Evolutionary conservation across 495 filamentous ascomycete genomes (phyloP), one percentile per base, ranked within the genome.

Genomic region (Hypoxylon cercidicola): DNA sequence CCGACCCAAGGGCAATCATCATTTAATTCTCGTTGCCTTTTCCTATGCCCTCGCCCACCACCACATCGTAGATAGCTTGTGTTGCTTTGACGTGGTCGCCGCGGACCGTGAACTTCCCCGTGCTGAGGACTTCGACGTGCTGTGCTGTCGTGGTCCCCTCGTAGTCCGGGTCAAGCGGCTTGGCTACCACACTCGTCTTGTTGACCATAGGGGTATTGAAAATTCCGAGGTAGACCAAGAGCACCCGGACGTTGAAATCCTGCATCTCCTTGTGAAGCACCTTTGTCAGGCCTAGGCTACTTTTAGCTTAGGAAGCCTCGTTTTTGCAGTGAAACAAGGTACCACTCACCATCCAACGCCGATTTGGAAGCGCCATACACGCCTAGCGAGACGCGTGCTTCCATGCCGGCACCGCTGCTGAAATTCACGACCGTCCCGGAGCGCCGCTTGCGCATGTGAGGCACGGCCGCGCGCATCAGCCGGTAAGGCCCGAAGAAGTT

Each of bases 401-500:
- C 77, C 16, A 83, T 23, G 0, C 70, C 73, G 8, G 82, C 79
- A 0, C 74, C 79, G 30, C 73, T 79, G 49, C 74, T 78, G 11
- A 84, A 70, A 53, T 82, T 83, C 1, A 82, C 75, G 20, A 83
- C 75, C 25, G 74, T 54, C 3, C 82, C 82, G 12, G 69, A 62
- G 34, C 69, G 64, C 23, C 69, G 59, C 56, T 43, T 64, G 2
- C 84, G 76, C 71, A 87, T 80, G n/a, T 84, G 71, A 3, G 79
- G 77, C 28, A 82, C 67, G 0, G 77, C 79, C 15, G 79, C 77
- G 21, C 75, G 75, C 25, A 82, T 82, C 19, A 83, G 63, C 10
- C 72, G 69, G 1, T 84, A 74, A 2, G 80, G 73, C 8, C 75
- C 84, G 67, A 80, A 85, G 64, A 85, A 83, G 61, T 85, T 82